Base-by-base conservation (phyloP, 2,329 filamentous ascomycete species). In the Zymoseptoria pseudotritici region DNA sequence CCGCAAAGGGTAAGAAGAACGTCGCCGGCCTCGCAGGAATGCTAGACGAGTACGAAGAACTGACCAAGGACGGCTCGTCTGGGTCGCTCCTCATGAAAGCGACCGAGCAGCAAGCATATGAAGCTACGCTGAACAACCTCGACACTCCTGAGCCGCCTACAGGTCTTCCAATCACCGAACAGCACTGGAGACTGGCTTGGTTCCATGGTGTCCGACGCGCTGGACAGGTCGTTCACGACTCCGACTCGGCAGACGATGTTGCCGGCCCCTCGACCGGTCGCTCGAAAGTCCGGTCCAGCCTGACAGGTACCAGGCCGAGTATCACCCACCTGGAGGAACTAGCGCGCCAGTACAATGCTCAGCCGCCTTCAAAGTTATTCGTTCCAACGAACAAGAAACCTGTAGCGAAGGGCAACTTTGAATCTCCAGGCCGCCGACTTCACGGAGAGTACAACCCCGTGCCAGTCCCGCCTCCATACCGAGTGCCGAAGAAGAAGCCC, bases 401-500 rank as follows among this genome's bases (percentile, higher is more conserved):
- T n/a, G 17, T 6, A 46, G 36, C 36, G 10, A n/a, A 17, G 17
- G 36, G 36, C 13, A 13, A 46, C 11, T 7, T 46, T n/a, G 13
- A n/a, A 13, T 17, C 36, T 46, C 36, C 36, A 13, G 36, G 36
- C 36, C 36, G 36, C 13, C 26, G 26, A 29, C 26, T 29, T 29
- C 36, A 17, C 36, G 36, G 13, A 46, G 17, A n/a, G 13, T 46
- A 46, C 36, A 46, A 46, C 13, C 36, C 36, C 36, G 11, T 17
- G 5, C 36, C 36, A n/a, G 3, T 46, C 13, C 5, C 36, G 13
- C 11, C 59, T 13, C 42, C 49, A 4, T 53, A 52, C 11, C 24
- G n/a, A 22, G 21, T 57, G 22, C 50, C 26, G 17, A 57, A 57
- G 17, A 57, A 57, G 17, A 57, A 57, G 2, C 56, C 50, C 17